Conservation (phyloP, 495 filamentous ascomycete species). For the Podospora anserina region DNA sequence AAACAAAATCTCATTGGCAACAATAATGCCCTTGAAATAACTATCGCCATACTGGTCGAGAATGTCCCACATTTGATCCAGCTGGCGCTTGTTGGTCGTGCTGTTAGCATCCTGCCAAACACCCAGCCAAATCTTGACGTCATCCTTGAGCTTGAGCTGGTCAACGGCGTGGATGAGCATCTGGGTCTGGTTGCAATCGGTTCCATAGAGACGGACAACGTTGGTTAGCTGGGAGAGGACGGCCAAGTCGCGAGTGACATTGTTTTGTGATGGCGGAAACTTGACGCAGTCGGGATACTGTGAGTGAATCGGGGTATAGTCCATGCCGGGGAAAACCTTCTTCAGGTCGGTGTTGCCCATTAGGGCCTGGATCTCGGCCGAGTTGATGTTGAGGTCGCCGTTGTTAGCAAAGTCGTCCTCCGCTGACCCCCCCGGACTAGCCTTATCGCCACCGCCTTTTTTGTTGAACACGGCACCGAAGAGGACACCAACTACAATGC, state of each 20-base stretch:
- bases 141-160: conserved; percentile 63
- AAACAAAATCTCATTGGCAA: conserved; percentile 94
- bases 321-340: conserved; percentile 94
- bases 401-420: conserved; percentile 48
- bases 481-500: conserved; percentile 73
- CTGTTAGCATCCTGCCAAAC: conserved; percentile 88
- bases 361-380: conserved; percentile 73
- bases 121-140: conserved; percentile 89
- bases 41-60: conserved; percentile 63
- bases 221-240: conserved; percentile 90
- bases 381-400: conserved; percentile 70
- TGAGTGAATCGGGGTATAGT: conserved; percentile 89
- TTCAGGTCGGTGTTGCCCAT: conserved; percentile 78
- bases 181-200: conserved; percentile 96
- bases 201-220: conserved; percentile 86
- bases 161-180: conserved; percentile 86
- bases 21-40: conserved; percentile 78
- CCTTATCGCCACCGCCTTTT: conserved; percentile 14
- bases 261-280: conserved; percentile 83
- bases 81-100: conserved; percentile 78
- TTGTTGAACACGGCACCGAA: conserved; percentile 66
- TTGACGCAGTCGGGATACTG: conserved; percentile 84
- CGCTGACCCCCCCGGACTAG: conserved; percentile 29
- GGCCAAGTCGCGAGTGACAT: conserved; percentile 87
- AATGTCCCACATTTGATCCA: conserved; percentile 76